Conservation (phyloP, 163 green algal genomes). For the Chlamydomonas reinhardtii region DNA sequence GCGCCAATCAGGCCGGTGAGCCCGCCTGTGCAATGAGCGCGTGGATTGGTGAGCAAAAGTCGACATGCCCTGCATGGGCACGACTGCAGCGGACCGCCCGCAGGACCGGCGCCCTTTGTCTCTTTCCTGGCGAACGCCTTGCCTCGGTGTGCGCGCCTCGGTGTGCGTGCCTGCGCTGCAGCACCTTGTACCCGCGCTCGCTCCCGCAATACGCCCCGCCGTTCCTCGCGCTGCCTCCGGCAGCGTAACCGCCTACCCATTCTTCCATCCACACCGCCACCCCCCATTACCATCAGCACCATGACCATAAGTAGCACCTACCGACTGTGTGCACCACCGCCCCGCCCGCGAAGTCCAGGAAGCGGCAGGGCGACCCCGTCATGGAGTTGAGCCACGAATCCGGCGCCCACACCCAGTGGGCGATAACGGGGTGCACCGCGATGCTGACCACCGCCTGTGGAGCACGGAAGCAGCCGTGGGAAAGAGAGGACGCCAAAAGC, state of each 20-base stretch:
- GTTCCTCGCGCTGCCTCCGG: too few species aligned
- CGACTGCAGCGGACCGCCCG: too few species aligned
- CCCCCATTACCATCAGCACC: not conserved
- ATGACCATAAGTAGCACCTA: constrained; percentile 16
- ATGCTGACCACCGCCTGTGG: constrained; percentile 45
- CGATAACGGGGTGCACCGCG: constrained; percentile 65
- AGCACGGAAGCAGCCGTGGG: too few species aligned
- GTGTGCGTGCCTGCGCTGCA: too few species aligned
- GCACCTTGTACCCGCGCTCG: too few species aligned
- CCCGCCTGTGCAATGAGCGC: constrained; percentile 33
- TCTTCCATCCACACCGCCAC: not conserved
- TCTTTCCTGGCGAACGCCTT: too few species aligned
- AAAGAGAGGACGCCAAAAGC: too few species aligned
- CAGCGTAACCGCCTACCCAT: too few species aligned
- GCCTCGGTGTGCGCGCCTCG: too few species aligned
- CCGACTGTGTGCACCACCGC: constrained; percentile 71
- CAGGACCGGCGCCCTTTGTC: too few species aligned
- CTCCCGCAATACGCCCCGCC: too few species aligned
- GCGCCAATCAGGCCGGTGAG: constrained; percentile 62
- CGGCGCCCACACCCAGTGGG: constrained; percentile 62
- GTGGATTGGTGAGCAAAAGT: not conserved
- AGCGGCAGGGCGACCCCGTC: constrained; percentile 38
- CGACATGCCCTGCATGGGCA: too few species aligned
- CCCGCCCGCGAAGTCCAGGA: constrained; percentile 77
- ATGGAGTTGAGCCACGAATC: constrained; percentile 56